Base-by-base conservation (phyloP, 768 basidiomycete species). In the Xerocomus brunneocitrinus region DNA sequence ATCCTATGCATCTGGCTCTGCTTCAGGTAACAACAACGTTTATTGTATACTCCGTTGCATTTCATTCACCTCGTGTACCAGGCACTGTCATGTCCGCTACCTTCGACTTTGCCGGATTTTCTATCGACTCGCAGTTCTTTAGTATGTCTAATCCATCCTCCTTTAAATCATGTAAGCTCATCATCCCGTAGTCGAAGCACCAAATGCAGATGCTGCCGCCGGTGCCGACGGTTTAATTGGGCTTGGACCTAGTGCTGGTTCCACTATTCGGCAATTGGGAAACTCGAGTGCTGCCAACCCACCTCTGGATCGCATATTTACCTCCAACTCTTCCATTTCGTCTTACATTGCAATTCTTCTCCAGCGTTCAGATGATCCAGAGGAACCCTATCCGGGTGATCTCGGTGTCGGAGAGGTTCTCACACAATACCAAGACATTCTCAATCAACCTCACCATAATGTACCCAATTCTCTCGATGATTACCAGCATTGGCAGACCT, bases 321-420 rank as follows among this genome's bases (percentile, higher is more conserved):
- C 68, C 7, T 78, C 82, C 58, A 76, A 88, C 61, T 67, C 70
- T 8, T 71, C 79, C n/a, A 71, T 80, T 2, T 77, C 83, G 0
- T 85, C 87, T 62, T 80, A 71, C 56, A 73, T 90, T 50, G 79
- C 85, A 0, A 71, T 90, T 54, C 76, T 85, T 31, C 77, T 91
- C 28, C 80, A 81, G 28, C 80, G 89, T 24, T 71, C 76, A 10
- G 68, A 78, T 54, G 85, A 83, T 60, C 78, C 80, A 10, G 67
- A 69, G 1, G 73, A 79, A 38, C 70, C 64, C 9, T 79, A 77
- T 45, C 78, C 77, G 0, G 88, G 89, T 4, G 76, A 81, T 50
- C 70, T 90, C 45, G 81, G 85, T 3, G 70, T 89, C 14, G 82
- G 83, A 16, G 83, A 85, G 55, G 66, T 81, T 14, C 62, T 87